These are phyloP conservation scores for Flammula alnicola DNA, from an alignment of 1,284 basidiomycete species.

Conservation along the genomic window DNA sequence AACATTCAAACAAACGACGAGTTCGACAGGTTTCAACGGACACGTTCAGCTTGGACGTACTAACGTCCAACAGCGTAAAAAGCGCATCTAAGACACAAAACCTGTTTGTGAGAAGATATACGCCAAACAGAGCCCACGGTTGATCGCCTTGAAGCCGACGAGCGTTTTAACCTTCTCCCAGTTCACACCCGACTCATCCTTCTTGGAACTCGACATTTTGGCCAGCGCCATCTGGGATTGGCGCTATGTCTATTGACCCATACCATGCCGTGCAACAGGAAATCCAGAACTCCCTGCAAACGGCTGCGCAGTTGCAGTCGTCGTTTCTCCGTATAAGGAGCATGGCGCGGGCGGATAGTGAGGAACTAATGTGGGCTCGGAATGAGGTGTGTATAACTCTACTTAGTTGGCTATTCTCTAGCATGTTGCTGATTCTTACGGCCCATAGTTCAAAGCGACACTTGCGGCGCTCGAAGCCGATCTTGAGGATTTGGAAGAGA, in stretches of 20 bases:
- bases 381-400: slow-evolving; percentile 59
- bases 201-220: no score
- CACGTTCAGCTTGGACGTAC: no score
- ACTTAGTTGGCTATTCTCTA: not conserved
- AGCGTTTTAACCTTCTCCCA: no score
- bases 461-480: slow-evolving; percentile 81
- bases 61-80: not conserved
- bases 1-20: not conserved
- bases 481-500: slow-evolving; percentile 87
- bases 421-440: not conserved
- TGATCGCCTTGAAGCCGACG: no score
- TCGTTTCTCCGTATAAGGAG: slow-evolving; percentile 79
- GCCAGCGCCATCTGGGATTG: no score
- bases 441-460: slow-evolving; percentile 69
- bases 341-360: slow-evolving; percentile 66
- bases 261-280: slow-evolving; percentile 83
- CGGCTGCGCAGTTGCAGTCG: slow-evolving; percentile 70
- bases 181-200: no score
- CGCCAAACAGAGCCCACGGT: no score
- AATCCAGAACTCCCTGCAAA: slow-evolving; percentile 72
- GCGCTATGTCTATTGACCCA: slow-evolving; percentile 74
- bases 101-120: not conserved
- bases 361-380: slow-evolving; percentile 74
- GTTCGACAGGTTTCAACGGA: not conserved
- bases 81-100: not conserved